Percentiles rank a stretch among this genome's conserved stretches.
phyloP scores from a whole-genome alignment of 371 early-diverging fungal genomes.

The Apophysomyces elegans region DNA sequence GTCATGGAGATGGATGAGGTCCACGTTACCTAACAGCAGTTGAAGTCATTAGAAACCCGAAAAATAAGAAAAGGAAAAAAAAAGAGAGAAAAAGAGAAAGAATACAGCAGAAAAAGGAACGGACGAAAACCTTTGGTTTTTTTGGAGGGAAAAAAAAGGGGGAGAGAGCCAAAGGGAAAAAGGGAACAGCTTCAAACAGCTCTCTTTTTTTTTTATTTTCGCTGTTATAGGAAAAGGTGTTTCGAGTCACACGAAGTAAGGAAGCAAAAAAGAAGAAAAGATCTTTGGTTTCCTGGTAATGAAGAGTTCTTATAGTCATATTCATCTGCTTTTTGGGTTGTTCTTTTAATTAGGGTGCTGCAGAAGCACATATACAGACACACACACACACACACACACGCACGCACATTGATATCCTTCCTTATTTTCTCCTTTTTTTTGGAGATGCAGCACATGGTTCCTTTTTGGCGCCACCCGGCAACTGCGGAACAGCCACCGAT shows the following conservation, averaged over 20 bases:
- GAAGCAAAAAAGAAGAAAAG: neutral
- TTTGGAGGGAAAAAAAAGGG: conserved; percentile 11
- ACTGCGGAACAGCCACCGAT: conserved; percentile 3
- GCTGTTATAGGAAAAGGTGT: neutral
- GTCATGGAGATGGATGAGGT: conserved; percentile 1
- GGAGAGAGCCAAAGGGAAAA: conserved; percentile 12
- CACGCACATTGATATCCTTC: too few species aligned
- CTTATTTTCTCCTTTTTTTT: neutral
- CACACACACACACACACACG: neutral
- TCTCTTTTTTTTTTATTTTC: conserved; percentile 33
- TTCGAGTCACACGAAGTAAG: conserved; percentile 5
- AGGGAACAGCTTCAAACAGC: conserved; percentile 9
- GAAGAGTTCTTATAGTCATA: neutral
- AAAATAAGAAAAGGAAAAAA: conserved; percentile 13
- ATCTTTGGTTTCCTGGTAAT: neutral
- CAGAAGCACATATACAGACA: neutral
- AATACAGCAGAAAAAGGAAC: conserved; percentile 6
- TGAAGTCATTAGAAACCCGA: conserved; percentile 17
- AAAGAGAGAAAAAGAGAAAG: conserved; percentile 20
- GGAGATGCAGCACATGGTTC: conserved; percentile 5
- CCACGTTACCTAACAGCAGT: conserved; percentile 18
- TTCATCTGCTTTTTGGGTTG: neutral
- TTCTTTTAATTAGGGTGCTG: conserved; percentile 5
- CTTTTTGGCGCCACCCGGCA: conserved; percentile 7
- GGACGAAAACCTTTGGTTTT: conserved; percentile 5